Base-by-base conservation (phyloP, 1,284 basidiomycete genomes). In the Volvariella volvacea region DNA sequence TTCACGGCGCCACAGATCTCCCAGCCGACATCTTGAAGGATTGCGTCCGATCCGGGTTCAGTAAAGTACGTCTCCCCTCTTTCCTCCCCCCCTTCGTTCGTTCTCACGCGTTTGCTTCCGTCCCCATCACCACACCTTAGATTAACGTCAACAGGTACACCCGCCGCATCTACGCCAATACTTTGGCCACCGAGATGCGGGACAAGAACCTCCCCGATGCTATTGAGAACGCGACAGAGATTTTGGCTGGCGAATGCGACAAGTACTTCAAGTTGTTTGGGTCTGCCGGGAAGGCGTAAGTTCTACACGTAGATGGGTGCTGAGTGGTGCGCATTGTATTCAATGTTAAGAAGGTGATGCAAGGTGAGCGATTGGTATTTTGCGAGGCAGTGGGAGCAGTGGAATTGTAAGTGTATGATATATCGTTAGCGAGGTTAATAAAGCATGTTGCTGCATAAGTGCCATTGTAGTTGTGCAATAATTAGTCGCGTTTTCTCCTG, bases 81-180 rank as follows among this genome's bases (percentile, higher is more conserved):
- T n/a, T n/a, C 9, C n/a, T 31, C n/a, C 2, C 7, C 38, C n/a
- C 28, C 41, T 39, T 25, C 38, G 6, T 28, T 28, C 25, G 25
- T 12, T 28, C 6, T 28, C n/a, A n/a, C n/a, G n/a, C n/a, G n/a
- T n/a, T n/a, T n/a, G n/a, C n/a, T n/a, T n/a, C n/a, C n/a, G n/a
- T n/a, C n/a, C n/a, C n/a, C n/a, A n/a, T n/a, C n/a, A n/a, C 4
- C 16, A n/a, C 10, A n/a, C 31, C 3, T 39, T 28, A 73, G 68
- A 66, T 74, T 44, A 74, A 74, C 43, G 62, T 74, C 45, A 73
- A 74, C 50, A 67, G 65, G 47, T 72, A 68, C 68, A 68, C 60
- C 1, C 65, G 71, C 20, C 68, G 73, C 53, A 65, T 65, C 4
- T 73, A 74, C 45, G 65, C 62, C 2, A 64, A 66, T 46, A 45